Base-by-base conservation (phyloP, 1,284 basidiomycete genomes). In the Butyriboletus appendiculatus region DNA sequence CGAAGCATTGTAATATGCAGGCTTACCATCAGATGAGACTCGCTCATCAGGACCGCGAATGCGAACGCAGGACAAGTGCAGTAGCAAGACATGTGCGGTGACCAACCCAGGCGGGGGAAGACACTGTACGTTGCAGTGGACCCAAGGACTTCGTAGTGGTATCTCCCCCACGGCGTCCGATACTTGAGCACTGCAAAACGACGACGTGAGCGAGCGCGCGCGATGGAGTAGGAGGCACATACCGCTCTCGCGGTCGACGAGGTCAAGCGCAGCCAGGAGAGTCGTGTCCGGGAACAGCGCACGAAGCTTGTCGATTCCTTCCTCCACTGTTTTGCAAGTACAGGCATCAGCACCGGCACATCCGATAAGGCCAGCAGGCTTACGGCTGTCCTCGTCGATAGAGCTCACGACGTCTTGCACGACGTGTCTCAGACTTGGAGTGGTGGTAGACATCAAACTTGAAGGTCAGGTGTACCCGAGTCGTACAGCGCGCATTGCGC, bases 61-160 rank as follows among this genome's bases (percentile, higher is more conserved):
- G 81, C 69, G 62, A 88, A 92, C 0, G 89, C 80, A 2, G 88
- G 85, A 61, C 90, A 92, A n/a, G 81, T 81, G 65, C 90, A 92
- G 56, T 84, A 89, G 52, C 77, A 75, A 12, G 79, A 74, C 24
- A 74, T 55, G 26, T 45, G 54, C 22, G 69, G 66, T 24, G 73
- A 67, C 38, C 61, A 65, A n/a, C 70, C 62, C 24, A 88, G 71
- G 42, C 77, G 75, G 5, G 85, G 76, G 37, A 84, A 81, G 45
- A 91, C 83, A 22, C 73, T 72, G 66, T 90, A 86, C 4, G 78
- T 81, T 20, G 79, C 76, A 8, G 78, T 83, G 4, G 85, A 83
- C 10, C 87, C 86, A 7, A 84, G 66, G 8, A 90, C 85, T 67
- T 88, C 77, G 63, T 84, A 90, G 61, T 84, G 76, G 2, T 71